Percentiles rank a stretch among this genome's conserved stretches.
phyloP scores from a whole-genome alignment of 2,329 filamentous ascomycete species.

The Huntiella moniliformis region DNA sequence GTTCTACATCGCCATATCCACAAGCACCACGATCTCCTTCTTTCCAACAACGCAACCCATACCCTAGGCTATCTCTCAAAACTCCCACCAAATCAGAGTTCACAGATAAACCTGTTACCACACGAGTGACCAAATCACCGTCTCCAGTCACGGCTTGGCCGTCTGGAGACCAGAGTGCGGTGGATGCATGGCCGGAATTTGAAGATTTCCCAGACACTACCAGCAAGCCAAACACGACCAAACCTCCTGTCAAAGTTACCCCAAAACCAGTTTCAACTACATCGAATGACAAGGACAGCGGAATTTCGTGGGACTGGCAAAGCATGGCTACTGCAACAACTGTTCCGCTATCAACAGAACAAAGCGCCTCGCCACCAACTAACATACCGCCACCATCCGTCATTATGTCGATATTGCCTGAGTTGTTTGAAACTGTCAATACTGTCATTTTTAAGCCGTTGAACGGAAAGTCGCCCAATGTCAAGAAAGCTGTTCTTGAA shows the following conservation, averaged over 20 bases:
- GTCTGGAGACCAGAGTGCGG: constrained; percentile 16
- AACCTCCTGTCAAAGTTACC: background rate
- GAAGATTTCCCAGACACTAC: constrained; percentile 22
- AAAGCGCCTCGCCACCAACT: constrained; percentile 39
- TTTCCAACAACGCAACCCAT: constrained; percentile 34
- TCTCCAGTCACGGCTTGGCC: constrained; percentile 30
- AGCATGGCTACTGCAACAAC: background rate
- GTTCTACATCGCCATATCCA: constrained; percentile 21
- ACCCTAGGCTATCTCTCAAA: constrained; percentile 28
- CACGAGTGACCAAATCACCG: background rate
- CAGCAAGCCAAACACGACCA: background rate
- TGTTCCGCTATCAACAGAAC: background rate
- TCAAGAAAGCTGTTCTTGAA: constrained; percentile 44
- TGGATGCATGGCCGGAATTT: constrained; percentile 34
- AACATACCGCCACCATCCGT: constrained; percentile 82
- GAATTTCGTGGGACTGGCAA: background rate
- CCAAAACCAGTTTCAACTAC: background rate
- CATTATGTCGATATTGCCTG: constrained; percentile 57
- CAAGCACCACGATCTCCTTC: constrained; percentile 32
- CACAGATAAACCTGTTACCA: background rate
- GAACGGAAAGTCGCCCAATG: constrained; percentile 34
- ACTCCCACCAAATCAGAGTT: constrained; percentile 22
- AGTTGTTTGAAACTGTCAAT: constrained; percentile 48
- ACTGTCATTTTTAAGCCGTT: constrained; percentile 46
- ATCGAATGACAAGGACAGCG: background rate